Conservation (phyloP, 257 asterid genomes). For the Solanum chaucha region DNA sequence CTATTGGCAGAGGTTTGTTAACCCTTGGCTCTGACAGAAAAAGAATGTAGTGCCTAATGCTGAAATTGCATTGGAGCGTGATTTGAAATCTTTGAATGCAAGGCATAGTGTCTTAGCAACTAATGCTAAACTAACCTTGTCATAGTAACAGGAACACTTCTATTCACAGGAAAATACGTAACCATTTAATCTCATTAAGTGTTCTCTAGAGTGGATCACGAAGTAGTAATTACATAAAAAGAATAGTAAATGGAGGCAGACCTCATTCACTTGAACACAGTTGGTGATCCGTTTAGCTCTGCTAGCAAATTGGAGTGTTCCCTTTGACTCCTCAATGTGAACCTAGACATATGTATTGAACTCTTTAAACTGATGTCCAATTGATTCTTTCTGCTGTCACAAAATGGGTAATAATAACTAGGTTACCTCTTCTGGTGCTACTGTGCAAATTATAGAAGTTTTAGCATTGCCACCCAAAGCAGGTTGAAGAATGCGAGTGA, state of each 20-base stretch:
- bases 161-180: not conserved
- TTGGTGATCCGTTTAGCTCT: conserved; percentile 95
- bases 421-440: conserved; percentile 95
- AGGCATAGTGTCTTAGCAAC: not conserved
- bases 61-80: not conserved
- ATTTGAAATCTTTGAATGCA: not conserved
- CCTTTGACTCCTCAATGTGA: conserved; percentile 89
- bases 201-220: not conserved
- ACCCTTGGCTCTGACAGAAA: not conserved
- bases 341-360: conserved; percentile 23
- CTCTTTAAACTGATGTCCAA: not conserved
- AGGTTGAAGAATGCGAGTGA: conserved; percentile 97
- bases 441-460: conserved; percentile 91
- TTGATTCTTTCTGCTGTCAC: not conserved
- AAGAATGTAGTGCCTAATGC: not conserved
- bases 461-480: conserved; percentile 99
- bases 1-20: not conserved
- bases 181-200: not conserved
- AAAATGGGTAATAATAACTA: not conserved
- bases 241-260: conserved; percentile 6
- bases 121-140: not conserved
- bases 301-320: conserved; percentile 98
- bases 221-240: not conserved
- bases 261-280: conserved; percentile 99
- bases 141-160: not conserved